These are phyloP conservation scores for Zea luxurians DNA, from an alignment of 176 grass and related monocot genomes.

Conservation along the genomic window DNA sequence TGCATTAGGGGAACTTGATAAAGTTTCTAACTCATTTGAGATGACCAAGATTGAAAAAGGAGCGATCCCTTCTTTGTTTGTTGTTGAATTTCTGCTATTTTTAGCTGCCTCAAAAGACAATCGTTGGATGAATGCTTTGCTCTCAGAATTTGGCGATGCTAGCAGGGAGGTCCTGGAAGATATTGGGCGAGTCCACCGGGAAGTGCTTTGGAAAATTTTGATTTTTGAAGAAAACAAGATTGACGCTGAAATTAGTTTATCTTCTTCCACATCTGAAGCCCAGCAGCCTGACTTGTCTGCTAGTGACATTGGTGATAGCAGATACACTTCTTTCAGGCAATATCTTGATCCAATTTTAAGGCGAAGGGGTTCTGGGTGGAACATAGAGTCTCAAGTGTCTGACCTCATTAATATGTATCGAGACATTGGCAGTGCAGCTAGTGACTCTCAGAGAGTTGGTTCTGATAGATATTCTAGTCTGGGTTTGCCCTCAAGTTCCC, in stretches of 20 bases:
- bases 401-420: conserved; percentile 92
- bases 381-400: conserved; percentile 89
- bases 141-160: conserved; percentile 84
- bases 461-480: conserved; percentile 58
- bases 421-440: conserved; percentile 77
- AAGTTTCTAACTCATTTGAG: conserved; percentile 53
- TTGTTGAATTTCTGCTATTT: conserved; percentile 94
- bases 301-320: conserved; percentile 62
- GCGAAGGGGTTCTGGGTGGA: conserved; percentile 77
- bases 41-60: conserved; percentile 45
- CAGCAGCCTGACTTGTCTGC: conserved; percentile 47
- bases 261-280: conserved; percentile 49
- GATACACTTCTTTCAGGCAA: conserved; percentile 88
- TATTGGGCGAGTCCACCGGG: conserved; percentile 77
- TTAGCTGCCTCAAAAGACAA: conserved; percentile 93
- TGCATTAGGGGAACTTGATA: conserved; percentile 67
- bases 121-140: conserved; percentile 90
- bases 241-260: conserved; percentile 47
- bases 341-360: conserved; percentile 96
- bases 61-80: conserved; percentile 69
- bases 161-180: conserved; percentile 87
- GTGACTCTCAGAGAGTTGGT: conserved; percentile 56
- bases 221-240: conserved; percentile 74
- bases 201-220: conserved; percentile 81
- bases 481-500: conserved; percentile 58